Percentiles rank a stretch among this genome's conserved stretches.
Evolutionary conservation across 1,139 yeast genomes (phyloP).

Genomic region (Saccharomyces pastorianus): DNA sequence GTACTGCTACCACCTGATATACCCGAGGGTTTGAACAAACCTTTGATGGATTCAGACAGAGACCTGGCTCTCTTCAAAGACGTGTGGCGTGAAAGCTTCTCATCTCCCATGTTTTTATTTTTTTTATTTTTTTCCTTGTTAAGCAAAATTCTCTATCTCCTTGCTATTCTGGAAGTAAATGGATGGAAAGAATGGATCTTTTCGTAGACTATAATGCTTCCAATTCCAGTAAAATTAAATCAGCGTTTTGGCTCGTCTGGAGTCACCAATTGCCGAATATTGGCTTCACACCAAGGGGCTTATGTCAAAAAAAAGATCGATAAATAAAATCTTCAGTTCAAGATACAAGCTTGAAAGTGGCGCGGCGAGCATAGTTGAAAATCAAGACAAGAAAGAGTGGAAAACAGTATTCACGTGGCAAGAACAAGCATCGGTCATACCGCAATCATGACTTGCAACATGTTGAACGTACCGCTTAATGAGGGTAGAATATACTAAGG

Average conservation of each 20-base stretch:
- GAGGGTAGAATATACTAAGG: not conserved
- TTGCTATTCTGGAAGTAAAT: not conserved
- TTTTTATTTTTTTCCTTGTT: not conserved
- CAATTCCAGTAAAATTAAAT: not conserved
- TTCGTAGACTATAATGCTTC: not conserved
- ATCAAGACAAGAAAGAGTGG: not conserved
- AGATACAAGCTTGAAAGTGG: not conserved
- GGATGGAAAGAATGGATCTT: not conserved
- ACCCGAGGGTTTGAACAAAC: constrained; percentile 17
- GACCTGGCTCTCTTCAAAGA: constrained; percentile 21
- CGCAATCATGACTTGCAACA: not conserved
- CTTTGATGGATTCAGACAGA: constrained; percentile 26
- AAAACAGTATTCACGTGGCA: not conserved
- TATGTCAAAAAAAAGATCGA: not conserved
- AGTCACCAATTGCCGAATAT: not conserved
- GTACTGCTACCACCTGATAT: not conserved
- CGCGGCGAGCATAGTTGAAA: not conserved
- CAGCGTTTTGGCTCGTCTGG: not conserved
- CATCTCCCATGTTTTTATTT: not conserved
- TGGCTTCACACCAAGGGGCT: not conserved
- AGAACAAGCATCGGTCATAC: not conserved
- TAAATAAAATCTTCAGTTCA: not conserved
- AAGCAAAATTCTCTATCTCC: not conserved
- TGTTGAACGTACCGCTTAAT: not conserved
- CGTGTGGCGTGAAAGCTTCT: constrained; percentile 5